Base-by-base conservation (phyloP, 2,329 filamentous ascomycete species). In the Colletotrichum sp. region DNA sequence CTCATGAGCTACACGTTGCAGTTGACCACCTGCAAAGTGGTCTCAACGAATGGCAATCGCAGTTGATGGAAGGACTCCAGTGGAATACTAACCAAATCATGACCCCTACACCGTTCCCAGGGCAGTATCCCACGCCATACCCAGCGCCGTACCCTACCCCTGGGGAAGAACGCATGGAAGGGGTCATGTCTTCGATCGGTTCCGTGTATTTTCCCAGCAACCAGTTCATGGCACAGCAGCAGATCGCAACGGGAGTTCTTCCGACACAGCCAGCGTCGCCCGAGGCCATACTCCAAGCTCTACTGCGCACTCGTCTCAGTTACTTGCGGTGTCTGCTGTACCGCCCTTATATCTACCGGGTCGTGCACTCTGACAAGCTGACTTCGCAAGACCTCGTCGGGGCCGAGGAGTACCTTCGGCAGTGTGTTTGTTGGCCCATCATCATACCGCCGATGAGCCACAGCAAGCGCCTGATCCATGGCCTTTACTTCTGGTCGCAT, bases 401-500 rank as follows among this genome's bases (percentile, higher is more conserved):
- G 32, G 89, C 86, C n/a, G 90, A 88, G 5, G 86, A 90, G 72
- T 92, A 91, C 77, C 86, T 93, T 18, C 86, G 89, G 78, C 86
- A 89, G 2, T 89, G 87, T n/a, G 83, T 93, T 16, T 86, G 89
- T 72, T 93, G 92, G 92, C 91, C 92, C 2, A 85, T 93, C 28
- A 86, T 88, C 26, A 88, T 92, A 83, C 88, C 89, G 9, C 91
- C 91, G 0, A 86, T 89, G 1, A 89, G 89, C 76, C 85, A 88
- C 69, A 89, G 89, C 80, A 93, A 93, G 82, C 84, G 91, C 44
- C 85, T 93, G 7, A 83, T 93, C 1, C 91, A 91, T 1, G 89
- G 89, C 72, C 79, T 90, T 2, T 93, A 92, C 80, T 90, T 91
- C 70, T 93, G 91, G 89, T 91, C 90, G 10, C 91, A 93, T 78